A percentile compares a stretch with the other conserved stretches of the same genome.
Evolutionary conservation across 2,329 filamentous ascomycete genomes (phyloP).

Genomic region (Gaeumannomyces tritici): DNA sequence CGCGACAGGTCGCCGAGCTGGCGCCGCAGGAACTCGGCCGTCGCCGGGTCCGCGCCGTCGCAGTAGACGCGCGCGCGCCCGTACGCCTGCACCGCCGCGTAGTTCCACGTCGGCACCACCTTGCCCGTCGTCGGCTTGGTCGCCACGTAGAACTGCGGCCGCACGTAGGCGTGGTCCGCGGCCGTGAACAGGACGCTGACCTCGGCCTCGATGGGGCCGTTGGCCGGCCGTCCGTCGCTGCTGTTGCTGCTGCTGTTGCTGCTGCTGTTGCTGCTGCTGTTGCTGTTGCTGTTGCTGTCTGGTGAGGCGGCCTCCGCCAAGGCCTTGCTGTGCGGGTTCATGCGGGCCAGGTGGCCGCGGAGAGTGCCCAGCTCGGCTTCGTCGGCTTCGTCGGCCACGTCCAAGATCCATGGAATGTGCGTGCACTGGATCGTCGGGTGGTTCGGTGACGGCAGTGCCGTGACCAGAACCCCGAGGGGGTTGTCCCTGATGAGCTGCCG

Average conservation of each 20-base stretch:
- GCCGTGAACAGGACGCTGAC: constrained; percentile 55
- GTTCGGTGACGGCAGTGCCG: constrained; percentile 40
- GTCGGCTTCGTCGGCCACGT: constrained; percentile 30
- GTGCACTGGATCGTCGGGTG: constrained; percentile 45
- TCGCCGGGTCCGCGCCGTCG: constrained; percentile 34
- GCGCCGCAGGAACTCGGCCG: constrained; percentile 33
- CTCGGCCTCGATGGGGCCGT: constrained; percentile 33
- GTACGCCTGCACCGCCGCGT: constrained; percentile 55
- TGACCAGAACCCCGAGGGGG: constrained; percentile 54
- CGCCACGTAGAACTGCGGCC: constrained; percentile 57
- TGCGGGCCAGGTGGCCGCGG: constrained; percentile 51
- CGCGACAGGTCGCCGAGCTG: constrained; percentile 41
- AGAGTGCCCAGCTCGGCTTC: constrained; percentile 34
- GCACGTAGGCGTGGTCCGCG: constrained; percentile 52
- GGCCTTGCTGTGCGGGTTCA: constrained; percentile 54
- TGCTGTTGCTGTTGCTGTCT: not conserved
- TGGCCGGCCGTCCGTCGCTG: not conserved
- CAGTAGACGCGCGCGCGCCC: constrained; percentile 44
- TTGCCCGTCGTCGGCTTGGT: constrained; percentile 57
- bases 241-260: constrained; percentile 1
- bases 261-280: constrained; percentile 1
- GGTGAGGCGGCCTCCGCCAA: constrained; percentile 37
- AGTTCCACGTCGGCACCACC: constrained; percentile 65
- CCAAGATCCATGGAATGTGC: constrained; percentile 52
- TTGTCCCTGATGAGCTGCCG: constrained; percentile 48